phyloP scores from a whole-genome alignment of 73 alveolate genomes.

The Urostyla sp. region DNA sequence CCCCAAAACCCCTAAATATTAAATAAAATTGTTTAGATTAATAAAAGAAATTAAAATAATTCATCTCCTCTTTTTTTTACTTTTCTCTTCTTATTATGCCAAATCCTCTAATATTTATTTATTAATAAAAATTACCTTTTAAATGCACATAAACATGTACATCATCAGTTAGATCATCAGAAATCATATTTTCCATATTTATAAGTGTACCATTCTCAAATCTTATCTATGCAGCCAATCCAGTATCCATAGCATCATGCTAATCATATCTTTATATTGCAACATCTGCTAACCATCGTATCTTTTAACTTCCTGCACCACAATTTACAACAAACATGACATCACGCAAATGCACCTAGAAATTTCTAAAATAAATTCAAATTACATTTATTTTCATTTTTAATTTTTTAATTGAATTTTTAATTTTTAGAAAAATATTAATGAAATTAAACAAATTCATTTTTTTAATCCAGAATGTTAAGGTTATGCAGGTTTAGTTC shows the following conservation, averaged over 20 bases:
- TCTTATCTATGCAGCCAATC: slow-evolving; percentile 28
- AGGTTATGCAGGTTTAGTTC: slow-evolving; percentile 48
- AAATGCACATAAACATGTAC: slow-evolving; percentile 41
- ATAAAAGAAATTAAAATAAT: background rate
- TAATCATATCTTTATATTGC: slow-evolving; percentile 56
- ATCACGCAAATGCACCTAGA: slow-evolving; percentile 51
- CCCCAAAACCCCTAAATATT: too few relatives aligned
- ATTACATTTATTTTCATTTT: slow-evolving; percentile 40
- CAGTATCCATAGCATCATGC: slow-evolving; percentile 48
- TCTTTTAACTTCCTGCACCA: slow-evolving; percentile 49
- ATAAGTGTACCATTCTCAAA: slow-evolving; percentile 51
- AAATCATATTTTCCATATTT: slow-evolving; percentile 49
- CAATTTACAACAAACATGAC: slow-evolving; percentile 34
- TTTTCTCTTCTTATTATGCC: slow-evolving; percentile 40
- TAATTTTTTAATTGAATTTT: background rate
- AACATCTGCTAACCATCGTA: slow-evolving; percentile 56
- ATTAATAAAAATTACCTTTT: slow-evolving; percentile 5
- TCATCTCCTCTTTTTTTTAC: slow-evolving; percentile 52
- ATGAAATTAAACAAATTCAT: background rate
- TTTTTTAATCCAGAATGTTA: slow-evolving; percentile 8
- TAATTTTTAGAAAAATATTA: background rate
- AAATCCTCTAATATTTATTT: slow-evolving; percentile 31
- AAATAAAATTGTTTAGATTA: too few relatives aligned
- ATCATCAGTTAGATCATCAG: slow-evolving; percentile 53
- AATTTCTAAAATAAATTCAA: background rate